Base-by-base conservation (phyloP, 768 basidiomycete species). In the Neoboletus subvelutipes region DNA sequence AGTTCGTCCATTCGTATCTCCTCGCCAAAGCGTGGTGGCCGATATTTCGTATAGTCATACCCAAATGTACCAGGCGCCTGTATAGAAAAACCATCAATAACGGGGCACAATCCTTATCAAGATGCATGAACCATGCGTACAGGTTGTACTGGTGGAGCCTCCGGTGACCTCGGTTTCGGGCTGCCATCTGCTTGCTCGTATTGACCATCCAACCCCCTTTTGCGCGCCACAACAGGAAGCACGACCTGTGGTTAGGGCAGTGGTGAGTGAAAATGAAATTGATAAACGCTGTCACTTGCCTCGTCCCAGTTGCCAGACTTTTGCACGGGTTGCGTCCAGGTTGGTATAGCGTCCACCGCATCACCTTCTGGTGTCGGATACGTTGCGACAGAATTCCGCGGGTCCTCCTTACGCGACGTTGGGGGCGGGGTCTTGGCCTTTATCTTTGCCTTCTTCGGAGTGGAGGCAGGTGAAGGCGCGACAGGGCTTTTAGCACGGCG, bases 41-140 rank as follows among this genome's bases (percentile, higher is more conserved):
- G 83, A 64, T 86, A 85, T 71, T 92, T 93, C 8, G 85, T 76
- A 53, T 82, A 79, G 64, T 92, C 86, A 67, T 78, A 92, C 5
- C 86, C 90, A 70, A 93, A 93, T 43, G 89, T 92, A 20, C 90
- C 90, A 10, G 91, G 88, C 18, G 89, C 88, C 90, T 90, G 56
- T 28, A 45, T 7, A 46, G 56, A 55, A 20, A 52, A 22, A 17
- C 15, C 39, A 49, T 55, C 53, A 63, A 54, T 52, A 43, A 37
- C 28, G 20, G 34, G n/a, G 5, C 39, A 40, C 22, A 9, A 20
- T 39, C 22, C 6, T 28, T 2, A 37, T 37, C 37, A 20, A 20
- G 24, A 26, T 10, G 40, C 12, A 46, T 46, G 37, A 50, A 52
- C 8, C 7, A 18, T 45, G 77, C 85, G 62, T 69, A 90, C 88